These are phyloP conservation scores for Parietaria judaica DNA, from an alignment of 306 rosid species.

Conservation along the genomic window DNA sequence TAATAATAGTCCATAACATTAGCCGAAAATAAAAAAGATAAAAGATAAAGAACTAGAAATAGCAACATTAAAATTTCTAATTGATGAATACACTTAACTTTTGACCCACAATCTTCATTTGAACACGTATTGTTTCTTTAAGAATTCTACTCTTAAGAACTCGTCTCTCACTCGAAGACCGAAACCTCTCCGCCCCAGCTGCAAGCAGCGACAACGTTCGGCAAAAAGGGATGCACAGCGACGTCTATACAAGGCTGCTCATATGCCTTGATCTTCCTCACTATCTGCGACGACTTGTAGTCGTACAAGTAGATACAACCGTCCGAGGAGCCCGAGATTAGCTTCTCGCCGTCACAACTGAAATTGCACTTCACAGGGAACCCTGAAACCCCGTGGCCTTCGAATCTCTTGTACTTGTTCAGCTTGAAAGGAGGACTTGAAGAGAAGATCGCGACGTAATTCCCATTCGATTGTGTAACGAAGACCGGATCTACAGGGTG, in stretches of 20 bases:
- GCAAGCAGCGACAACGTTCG: constrained; percentile 70
- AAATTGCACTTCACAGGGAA: constrained; percentile 78
- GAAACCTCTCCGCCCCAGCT: constrained; percentile 78
- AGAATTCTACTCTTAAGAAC: background rate
- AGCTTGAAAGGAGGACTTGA: constrained; percentile 71
- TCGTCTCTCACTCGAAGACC: constrained; percentile 40
- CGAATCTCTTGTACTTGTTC: constrained; percentile 76
- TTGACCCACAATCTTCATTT: too few relatives aligned
- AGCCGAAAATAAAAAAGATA: too few relatives aligned
- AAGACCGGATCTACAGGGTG: constrained; percentile 69
- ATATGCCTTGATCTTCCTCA: constrained; percentile 60
- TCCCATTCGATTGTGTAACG: constrained; percentile 84
- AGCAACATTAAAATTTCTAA: too few relatives aligned
- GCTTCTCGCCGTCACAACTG: constrained; percentile 64
- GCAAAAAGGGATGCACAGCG: constrained; percentile 62
- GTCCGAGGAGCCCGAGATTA: constrained; percentile 84
- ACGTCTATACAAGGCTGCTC: constrained; percentile 66
- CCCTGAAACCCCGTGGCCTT: constrained; percentile 70
- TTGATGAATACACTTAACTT: too few relatives aligned
- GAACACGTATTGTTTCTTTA: too few relatives aligned
- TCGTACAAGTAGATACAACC: constrained; percentile 67
- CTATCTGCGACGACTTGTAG: constrained; percentile 54
- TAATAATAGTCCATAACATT: too few relatives aligned
- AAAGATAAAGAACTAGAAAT: too few relatives aligned
- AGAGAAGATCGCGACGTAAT: constrained; percentile 68